phyloP scores from a whole-genome alignment of 2,329 filamentous ascomycete species.

The Monosporascus cannonballus region DNA sequence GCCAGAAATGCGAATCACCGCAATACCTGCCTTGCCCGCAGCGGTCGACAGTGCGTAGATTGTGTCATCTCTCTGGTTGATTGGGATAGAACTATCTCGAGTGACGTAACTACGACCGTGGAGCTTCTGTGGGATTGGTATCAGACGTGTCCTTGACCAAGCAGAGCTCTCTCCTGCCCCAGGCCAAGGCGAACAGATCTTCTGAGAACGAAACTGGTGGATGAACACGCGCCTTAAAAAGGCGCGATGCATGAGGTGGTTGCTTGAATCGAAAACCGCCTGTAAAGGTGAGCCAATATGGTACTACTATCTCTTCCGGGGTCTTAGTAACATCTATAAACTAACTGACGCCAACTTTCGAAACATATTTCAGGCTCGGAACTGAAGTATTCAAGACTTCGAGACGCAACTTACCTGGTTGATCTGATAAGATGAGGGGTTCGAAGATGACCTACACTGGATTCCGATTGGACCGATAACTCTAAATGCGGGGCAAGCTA shows the following conservation, averaged over 20 bases:
- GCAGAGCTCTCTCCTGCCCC: neutral
- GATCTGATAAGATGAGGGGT: neutral
- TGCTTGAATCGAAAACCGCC: neutral
- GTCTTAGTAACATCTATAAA: too few relatives aligned
- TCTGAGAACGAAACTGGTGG: constrained; percentile 9
- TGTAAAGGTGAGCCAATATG: too few relatives aligned
- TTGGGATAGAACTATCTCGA: constrained; percentile 2
- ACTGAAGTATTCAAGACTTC: too few relatives aligned
- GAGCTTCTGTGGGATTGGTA: neutral
- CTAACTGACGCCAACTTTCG: too few relatives aligned
- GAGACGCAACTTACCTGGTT: too few relatives aligned
- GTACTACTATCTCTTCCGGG: too few relatives aligned
- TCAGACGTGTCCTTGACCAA: neutral
- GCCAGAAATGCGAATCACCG: constrained; percentile 82
- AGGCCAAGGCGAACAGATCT: neutral
- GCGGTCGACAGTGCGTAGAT: constrained; percentile 93
- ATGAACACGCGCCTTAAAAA: constrained; percentile 13
- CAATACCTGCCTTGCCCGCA: constrained; percentile 80
- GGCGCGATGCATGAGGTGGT: constrained; percentile 20
- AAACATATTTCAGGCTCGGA: too few relatives aligned
- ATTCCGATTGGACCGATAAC: neutral
- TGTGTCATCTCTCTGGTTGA: constrained; percentile 44
- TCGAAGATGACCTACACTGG: neutral
- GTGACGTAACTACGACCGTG: neutral
- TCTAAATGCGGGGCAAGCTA: neutral